Percentiles rank a stretch among this genome's conserved stretches.
Conservation (phyloP, 306 rosid genomes). For the Coriaria nepalensis region DNA sequence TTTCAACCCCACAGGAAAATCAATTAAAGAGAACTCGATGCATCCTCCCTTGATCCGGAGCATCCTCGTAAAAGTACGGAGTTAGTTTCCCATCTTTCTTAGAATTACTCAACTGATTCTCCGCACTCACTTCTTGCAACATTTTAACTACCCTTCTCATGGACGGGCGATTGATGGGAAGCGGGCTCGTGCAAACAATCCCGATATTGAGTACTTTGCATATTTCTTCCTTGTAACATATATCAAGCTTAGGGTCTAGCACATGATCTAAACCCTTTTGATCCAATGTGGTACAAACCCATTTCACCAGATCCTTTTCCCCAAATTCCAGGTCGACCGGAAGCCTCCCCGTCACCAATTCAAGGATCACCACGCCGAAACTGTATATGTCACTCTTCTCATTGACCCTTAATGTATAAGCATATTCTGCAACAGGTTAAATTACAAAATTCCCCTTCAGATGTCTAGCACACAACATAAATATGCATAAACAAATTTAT, state of each 20-base stretch:
- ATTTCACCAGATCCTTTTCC: conserved; percentile 80
- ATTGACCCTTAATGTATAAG: conserved; percentile 78
- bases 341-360: conserved; percentile 56
- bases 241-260: conserved; percentile 49
- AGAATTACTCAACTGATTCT: conserved; percentile 18
- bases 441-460: not conserved
- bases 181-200: conserved; percentile 83
- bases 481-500: too few relatives aligned
- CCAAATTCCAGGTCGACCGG: conserved; percentile 81
- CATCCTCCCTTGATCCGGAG: conserved; percentile 35
- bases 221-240: conserved; percentile 61
- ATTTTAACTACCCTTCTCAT: conserved; percentile 61
- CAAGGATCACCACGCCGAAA: conserved; percentile 82
- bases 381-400: conserved; percentile 95
- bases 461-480: too few relatives aligned
- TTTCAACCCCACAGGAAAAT: too few relatives aligned
- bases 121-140: conserved; percentile 44
- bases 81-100: conserved; percentile 46
- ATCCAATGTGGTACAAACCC: conserved; percentile 73
- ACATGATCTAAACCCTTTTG: conserved; percentile 70
- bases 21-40: too few relatives aligned
- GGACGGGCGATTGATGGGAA: conserved; percentile 58
- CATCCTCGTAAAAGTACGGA: conserved; percentile 55
- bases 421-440: conserved; percentile 54
- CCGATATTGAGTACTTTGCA: conserved; percentile 80